phyloP scores from a whole-genome alignment of 2,329 filamentous ascomycete genomes.

The Zasmidium angulare region DNA sequence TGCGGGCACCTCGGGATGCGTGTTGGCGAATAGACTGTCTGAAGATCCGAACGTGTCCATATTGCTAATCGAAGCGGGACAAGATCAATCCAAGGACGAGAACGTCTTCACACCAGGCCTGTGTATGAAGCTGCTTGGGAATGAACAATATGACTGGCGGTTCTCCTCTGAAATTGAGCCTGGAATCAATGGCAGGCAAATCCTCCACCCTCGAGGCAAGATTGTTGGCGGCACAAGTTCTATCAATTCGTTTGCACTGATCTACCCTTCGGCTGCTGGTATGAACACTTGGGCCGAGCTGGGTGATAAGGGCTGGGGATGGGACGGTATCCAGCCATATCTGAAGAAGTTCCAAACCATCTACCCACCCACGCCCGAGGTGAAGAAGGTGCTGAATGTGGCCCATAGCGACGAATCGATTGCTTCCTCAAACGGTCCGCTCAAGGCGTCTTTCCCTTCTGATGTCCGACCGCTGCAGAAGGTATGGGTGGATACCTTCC shows the following conservation, averaged over 20 bases:
- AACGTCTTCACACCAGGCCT: conserved; percentile 24
- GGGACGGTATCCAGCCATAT: conserved; percentile 4
- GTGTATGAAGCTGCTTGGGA: background rate
- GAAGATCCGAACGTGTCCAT: conserved; percentile 20
- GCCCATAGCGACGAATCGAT: background rate
- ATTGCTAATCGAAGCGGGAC: conserved; percentile 30
- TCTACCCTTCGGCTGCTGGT: conserved; percentile 26
- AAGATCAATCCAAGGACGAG: conserved; percentile 21
- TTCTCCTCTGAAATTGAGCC: conserved; percentile 17
- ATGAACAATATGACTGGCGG: conserved; percentile 24
- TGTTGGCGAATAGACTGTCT: conserved; percentile 26
- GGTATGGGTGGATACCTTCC: conserved; percentile 19
- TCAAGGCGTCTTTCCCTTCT: conserved; percentile 35
- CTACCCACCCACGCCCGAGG: background rate
- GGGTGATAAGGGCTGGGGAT: conserved; percentile 37
- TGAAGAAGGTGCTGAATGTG: conserved; percentile 1
- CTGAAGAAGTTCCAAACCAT: conserved; percentile 8
- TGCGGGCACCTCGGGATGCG: conserved; percentile 28
- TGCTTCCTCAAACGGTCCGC: conserved; percentile 30
- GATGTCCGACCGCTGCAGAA: conserved; percentile 1
- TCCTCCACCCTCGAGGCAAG: conserved; percentile 34
- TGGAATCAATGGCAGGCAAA: conserved; percentile 17
- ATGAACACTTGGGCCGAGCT: conserved; percentile 35
- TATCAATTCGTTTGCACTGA: conserved; percentile 37
- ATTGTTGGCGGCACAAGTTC: conserved; percentile 40